A percentile compares a stretch with the other conserved stretches of the same genome.
Evolutionary conservation across 108 stramenopile species (phyloP).

Genomic region (Epipyxis sp.): DNA sequence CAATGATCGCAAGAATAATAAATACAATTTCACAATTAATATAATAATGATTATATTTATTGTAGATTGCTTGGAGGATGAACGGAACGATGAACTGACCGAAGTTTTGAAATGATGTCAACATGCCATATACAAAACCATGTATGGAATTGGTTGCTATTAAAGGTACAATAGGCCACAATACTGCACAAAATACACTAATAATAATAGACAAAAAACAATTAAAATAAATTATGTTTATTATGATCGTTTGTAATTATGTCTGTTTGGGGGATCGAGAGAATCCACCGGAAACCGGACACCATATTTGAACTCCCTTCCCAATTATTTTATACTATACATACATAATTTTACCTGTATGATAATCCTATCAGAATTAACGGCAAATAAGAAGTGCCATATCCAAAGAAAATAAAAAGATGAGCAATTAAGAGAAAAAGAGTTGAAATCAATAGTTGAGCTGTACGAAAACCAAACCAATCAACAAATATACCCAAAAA

Average conservation of each 20-base stretch:
- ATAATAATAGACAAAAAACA: no score
- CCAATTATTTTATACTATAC: not conserved
- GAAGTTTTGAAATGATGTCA: slow-evolving; percentile 15
- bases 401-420: slow-evolving; percentile 2
- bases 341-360: not conserved
- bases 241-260: no score
- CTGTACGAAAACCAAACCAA: slow-evolving; percentile 18
- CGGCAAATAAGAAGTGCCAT: not conserved
- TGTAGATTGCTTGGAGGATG: not conserved
- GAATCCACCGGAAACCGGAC: no score
- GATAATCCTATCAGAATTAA: slow-evolving; percentile 15
- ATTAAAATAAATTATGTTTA: no score
- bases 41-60: no score
- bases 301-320: not conserved
- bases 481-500: slow-evolving; percentile 10
- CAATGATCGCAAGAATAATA: no score
- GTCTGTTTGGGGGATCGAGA: no score
- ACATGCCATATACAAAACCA: slow-evolving; percentile 6
- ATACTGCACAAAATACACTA: slow-evolving; percentile 12
- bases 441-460: not conserved
- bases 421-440: slow-evolving; percentile 7
- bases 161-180: slow-evolving; percentile 10
- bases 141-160: not conserved
- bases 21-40: no score
- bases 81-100: slow-evolving; percentile 13